Evolutionary conservation across 148 eudicot genomes (phyloP).

Genomic region (Chenopodium suecicum): DNA sequence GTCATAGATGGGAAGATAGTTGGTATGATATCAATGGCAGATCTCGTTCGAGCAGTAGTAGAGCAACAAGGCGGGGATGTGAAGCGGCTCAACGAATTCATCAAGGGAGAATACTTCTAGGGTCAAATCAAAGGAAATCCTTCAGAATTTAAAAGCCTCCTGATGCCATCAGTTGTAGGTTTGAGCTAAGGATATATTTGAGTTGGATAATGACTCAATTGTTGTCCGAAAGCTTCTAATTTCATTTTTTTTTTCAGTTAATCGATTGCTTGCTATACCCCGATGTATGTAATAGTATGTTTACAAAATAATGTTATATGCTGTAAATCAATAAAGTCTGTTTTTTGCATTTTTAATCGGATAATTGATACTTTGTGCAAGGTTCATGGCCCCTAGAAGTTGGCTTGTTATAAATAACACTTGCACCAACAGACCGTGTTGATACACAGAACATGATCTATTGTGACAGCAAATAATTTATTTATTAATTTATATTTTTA

Average conservation of each 20-base stretch:
- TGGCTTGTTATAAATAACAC: constrained; percentile 8
- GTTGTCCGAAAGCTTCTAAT: not conserved
- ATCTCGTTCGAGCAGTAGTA: constrained; percentile 76
- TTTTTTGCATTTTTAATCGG: not conserved
- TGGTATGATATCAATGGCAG: constrained; percentile 83
- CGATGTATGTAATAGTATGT: not conserved
- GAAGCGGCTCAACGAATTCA: constrained; percentile 69
- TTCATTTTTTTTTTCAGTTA: not conserved
- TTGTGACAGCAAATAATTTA: not conserved
- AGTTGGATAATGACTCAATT: not conserved
- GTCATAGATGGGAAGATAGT: constrained; percentile 78
- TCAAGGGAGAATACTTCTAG: constrained; percentile 75
- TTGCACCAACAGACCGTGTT: not conserved
- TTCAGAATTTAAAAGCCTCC: not conserved
- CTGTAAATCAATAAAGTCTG: not conserved
- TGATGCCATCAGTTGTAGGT: not conserved
- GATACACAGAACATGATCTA: constrained; percentile 16
- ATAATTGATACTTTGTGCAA: not conserved
- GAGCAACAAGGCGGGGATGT: constrained; percentile 81
- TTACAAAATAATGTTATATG: not conserved
- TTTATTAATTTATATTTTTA: too few species aligned
- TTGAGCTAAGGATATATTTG: not conserved
- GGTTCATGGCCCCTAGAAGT: not conserved
- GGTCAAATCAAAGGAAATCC: not conserved
- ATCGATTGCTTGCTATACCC: not conserved